Evolutionary conservation across 106 monocot genomes (phyloP), one percentile per base, ranked within the genome.

Genomic region (Vanilla planifolia): DNA sequence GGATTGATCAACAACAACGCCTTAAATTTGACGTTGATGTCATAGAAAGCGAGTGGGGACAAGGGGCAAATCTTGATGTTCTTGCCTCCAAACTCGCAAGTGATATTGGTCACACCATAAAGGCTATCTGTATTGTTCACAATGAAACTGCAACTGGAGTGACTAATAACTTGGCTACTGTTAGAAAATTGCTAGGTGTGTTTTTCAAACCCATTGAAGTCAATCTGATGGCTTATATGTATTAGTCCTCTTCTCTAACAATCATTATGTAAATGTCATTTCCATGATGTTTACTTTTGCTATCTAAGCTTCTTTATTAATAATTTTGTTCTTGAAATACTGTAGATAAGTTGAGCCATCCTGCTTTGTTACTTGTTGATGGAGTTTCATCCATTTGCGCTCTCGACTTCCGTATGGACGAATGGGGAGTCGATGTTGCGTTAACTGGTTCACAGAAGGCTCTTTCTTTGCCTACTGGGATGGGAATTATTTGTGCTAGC

Each of bases 121-220:
- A 93, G 66, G 93, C 93, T 21, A 73, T 93, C 13, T 89, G 85
- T 63, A 82, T 93, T 43, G 93, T 93, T 47, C 93, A 93, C 77
- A 93, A 93, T 48, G 93, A 93, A 66, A 93, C 93, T 2, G 93
- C 93, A 28, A 93, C 93, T 43, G 88, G 93, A 32, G 93, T 93
- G 37, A 93, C 93, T 69, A 93, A 93, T 44, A 77, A 89, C 63
- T 68, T 93, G 68, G 58, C 75, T 10, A 16, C 76, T 46, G 88
- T 93, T 15, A 78, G 93, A 55, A 81, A 82, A 63, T 44, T 93
- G 59, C 85, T 93, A 0, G 92, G 92, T 92, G 65, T 61, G 82
- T n/a, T 10, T 13, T 19, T 6, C 0, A 48, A 1, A 39, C 37
- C 14, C 10, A 22, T 59, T 11, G 13, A 21, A 22, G 3, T 36